phyloP scores from a whole-genome alignment of 2,329 filamentous ascomycete genomes.

The Pseudogymnoascus sp. region DNA sequence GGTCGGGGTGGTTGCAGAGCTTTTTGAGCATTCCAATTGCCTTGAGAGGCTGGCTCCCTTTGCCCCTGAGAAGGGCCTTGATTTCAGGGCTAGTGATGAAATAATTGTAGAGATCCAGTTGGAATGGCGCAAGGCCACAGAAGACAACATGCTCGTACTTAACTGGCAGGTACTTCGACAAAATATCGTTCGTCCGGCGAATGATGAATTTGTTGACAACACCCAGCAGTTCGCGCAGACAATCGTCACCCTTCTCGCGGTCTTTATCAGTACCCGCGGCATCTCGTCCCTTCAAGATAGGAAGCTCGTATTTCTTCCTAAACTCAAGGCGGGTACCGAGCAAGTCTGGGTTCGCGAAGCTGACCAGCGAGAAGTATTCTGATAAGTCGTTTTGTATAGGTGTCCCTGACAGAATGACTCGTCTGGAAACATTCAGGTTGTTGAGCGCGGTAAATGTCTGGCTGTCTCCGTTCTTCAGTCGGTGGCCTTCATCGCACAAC shows the following conservation, averaged over 20 bases:
- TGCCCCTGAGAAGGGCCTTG: slow-evolving; percentile 80
- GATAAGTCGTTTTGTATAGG: slow-evolving; percentile 98
- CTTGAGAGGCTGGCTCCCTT: slow-evolving; percentile 91
- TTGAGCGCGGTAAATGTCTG: slow-evolving; percentile 91
- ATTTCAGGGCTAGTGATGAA: slow-evolving; percentile 96
- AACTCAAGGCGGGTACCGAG: slow-evolving; percentile 86
- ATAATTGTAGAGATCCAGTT: slow-evolving; percentile 88
- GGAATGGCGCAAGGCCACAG: slow-evolving; percentile 88
- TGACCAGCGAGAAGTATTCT: slow-evolving; percentile 91
- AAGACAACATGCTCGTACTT: slow-evolving; percentile 99
- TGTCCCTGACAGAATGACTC: slow-evolving; percentile 92
- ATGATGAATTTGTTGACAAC: slow-evolving; percentile 99
- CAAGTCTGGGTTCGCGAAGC: slow-evolving; percentile 90
- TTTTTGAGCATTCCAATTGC: slow-evolving; percentile 97
- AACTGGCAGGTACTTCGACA: slow-evolving; percentile 94
- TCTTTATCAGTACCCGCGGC: slow-evolving; percentile 80
- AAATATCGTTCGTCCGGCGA: slow-evolving; percentile 89
- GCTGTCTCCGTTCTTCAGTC: slow-evolving; percentile 92
- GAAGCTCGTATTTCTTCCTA: slow-evolving; percentile 85
- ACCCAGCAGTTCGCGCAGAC: slow-evolving; percentile 68
- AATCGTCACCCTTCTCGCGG: slow-evolving; percentile 71
- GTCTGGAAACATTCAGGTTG: slow-evolving; percentile 76
- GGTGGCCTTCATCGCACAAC: slow-evolving; percentile 93
- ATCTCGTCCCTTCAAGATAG: slow-evolving; percentile 85
- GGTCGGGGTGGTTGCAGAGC: slow-evolving; percentile 93